A percentile compares a stretch with the other conserved stretches of the same genome.
These are phyloP conservation scores for Coniella vitis DNA, from an alignment of 2,329 filamentous ascomycete genomes.

Conservation along the genomic window DNA sequence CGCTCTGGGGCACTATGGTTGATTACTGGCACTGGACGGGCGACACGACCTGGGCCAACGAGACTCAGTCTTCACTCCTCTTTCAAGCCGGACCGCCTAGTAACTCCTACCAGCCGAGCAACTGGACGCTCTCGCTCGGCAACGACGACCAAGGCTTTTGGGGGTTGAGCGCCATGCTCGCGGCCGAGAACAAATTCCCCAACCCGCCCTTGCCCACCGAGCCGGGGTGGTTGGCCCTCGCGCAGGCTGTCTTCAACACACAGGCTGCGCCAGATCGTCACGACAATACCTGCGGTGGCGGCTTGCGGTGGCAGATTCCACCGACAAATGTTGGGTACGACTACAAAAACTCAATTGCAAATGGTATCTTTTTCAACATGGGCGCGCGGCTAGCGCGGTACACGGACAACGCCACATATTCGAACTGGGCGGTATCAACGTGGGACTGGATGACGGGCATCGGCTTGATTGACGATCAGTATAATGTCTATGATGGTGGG, in stretches of 20 bases:
- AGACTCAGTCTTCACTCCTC: conserved; percentile 22
- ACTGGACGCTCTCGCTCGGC: conserved; percentile 26
- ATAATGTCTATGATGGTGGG: conserved; percentile 54
- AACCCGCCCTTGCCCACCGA: conserved; percentile 39
- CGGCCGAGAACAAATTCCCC: conserved; percentile 49
- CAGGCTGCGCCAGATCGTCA: conserved; percentile 52
- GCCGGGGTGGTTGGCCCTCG: conserved; percentile 46
- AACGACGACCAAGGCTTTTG: conserved; percentile 64
- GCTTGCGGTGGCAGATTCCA: conserved; percentile 59
- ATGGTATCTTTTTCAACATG: conserved; percentile 35
- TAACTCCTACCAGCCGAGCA: conserved; percentile 24
- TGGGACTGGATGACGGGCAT: conserved; percentile 44
- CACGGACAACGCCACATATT: conserved; percentile 46
- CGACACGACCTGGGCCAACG: conserved; percentile 49
- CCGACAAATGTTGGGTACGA: conserved; percentile 54
- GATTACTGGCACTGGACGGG: conserved; percentile 60
- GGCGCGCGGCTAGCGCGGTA: conserved; percentile 51
- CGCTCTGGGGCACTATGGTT: conserved; percentile 55
- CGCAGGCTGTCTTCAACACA: conserved; percentile 55
- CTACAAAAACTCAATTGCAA: conserved; percentile 48
- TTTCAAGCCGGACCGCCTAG: conserved; percentile 23
- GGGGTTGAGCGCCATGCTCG: conserved; percentile 51
- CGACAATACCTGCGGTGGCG: conserved; percentile 48
- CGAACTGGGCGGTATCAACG: conserved; percentile 42
- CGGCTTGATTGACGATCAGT: conserved; percentile 43